Evolutionary conservation across 2,329 filamentous ascomycete genomes (phyloP).

Genomic region (Fusarium sp.): DNA sequence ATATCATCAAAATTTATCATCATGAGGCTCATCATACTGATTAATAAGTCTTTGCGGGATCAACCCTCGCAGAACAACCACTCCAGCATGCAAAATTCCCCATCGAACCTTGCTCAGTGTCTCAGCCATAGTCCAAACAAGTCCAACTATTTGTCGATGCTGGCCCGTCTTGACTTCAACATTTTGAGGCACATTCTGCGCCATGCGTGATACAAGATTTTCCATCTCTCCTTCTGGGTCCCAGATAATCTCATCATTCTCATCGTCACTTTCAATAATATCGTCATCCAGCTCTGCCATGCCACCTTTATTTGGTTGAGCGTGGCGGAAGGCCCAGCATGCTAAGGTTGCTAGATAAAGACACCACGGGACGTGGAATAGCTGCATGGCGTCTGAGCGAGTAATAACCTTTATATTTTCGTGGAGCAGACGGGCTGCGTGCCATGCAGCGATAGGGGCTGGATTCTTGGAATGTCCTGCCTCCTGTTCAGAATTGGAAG

Average conservation of each 20-base stretch:
- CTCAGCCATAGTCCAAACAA: slow-evolving; percentile 68
- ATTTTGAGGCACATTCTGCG: background rate
- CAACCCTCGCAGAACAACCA: slow-evolving; percentile 64
- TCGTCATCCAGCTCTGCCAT: background rate
- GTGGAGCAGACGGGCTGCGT: background rate
- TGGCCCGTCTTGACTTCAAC: background rate
- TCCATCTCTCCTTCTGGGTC: slow-evolving; percentile 5
- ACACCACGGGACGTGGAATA: slow-evolving; percentile 16
- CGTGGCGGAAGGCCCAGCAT: slow-evolving; percentile 13
- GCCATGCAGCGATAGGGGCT: slow-evolving; percentile 7
- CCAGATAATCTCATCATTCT: slow-evolving; percentile 5
- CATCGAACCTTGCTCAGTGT: slow-evolving; percentile 69
- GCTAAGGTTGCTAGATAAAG: background rate
- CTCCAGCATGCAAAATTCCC: slow-evolving; percentile 73
- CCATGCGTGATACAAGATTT: slow-evolving; percentile 5
- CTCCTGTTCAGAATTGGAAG: background rate
- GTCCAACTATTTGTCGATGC: slow-evolving; percentile 52
- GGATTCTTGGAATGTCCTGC: background rate
- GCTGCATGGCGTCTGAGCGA: slow-evolving; percentile 9
- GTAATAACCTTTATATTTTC: slow-evolving; percentile 10
- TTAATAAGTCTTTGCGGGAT: slow-evolving; percentile 44
- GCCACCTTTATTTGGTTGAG: background rate
- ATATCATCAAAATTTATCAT: background rate
- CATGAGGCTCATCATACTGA: slow-evolving; percentile 9
- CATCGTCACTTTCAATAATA: background rate